A percentile compares a stretch with the other conserved stretches of the same genome.
phyloP scores from a whole-genome alignment of 2,329 filamentous ascomycete species.

The Colletotrichum australisinense region DNA sequence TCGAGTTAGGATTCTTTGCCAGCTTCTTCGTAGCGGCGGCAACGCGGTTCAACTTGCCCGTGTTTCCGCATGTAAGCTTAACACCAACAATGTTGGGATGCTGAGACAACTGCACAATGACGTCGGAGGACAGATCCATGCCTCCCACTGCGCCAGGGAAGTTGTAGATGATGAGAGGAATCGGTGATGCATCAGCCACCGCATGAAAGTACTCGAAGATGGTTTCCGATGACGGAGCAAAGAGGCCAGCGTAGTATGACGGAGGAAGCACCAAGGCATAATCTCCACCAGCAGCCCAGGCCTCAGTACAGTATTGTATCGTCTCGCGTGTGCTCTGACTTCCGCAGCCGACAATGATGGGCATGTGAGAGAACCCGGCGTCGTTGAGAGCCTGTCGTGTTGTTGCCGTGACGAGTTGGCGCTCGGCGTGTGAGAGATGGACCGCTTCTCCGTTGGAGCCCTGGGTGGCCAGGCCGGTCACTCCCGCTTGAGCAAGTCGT shows the following conservation, averaged over 20 bases:
- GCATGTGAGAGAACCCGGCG: conserved; percentile 73
- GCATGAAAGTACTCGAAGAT: conserved; percentile 74
- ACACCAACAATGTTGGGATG: conserved; percentile 76
- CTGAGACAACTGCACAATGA: conserved; percentile 67
- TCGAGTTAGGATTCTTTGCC: conserved; percentile 45
- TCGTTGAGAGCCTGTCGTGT: conserved; percentile 77
- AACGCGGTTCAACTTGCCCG: conserved; percentile 74
- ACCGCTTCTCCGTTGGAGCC: conserved; percentile 88
- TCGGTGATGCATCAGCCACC: conserved; percentile 71
- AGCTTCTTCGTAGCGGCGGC: conserved; percentile 65
- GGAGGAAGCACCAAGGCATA: conserved; percentile 82
- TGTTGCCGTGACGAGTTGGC: conserved; percentile 73
- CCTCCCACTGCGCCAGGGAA: conserved; percentile 73
- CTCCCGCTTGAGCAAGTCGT: conserved; percentile 78
- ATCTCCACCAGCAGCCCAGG: conserved; percentile 76
- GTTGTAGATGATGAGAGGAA: conserved; percentile 78
- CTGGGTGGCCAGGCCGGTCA: conserved; percentile 80
- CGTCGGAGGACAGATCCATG: conserved; percentile 72
- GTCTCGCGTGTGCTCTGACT: conserved; percentile 80
- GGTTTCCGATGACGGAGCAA: conserved; percentile 70
- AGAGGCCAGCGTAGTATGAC: conserved; percentile 78
- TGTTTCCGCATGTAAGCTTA: conserved; percentile 78
- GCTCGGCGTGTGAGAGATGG: conserved; percentile 78
- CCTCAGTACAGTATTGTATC: conserved; percentile 76
- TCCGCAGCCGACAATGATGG: conserved; percentile 81